Base-by-base conservation (phyloP, 2,329 filamentous ascomycete genomes). In the Stachybotrys chlorohalonatus region DNA sequence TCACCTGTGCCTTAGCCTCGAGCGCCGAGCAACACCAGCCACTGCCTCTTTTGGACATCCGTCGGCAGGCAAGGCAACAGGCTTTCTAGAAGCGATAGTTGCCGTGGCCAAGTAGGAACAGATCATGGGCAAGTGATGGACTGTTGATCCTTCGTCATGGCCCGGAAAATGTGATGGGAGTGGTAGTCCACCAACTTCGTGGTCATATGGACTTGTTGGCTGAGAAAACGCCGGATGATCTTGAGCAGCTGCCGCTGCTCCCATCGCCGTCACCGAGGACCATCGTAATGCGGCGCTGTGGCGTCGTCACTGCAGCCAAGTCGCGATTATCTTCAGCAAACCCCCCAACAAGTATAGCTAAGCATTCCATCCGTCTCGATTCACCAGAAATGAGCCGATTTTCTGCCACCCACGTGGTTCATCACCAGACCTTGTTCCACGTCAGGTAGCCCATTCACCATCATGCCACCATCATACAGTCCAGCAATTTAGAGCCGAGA, bases 391-490 rank as follows among this genome's bases (percentile, higher is more conserved):
- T 42, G 36, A 3, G 36, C 36, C 36, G 36, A 42, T 42, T 42
- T 42, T 31, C 48, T 50, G 31, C 8, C 48, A 31, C 30, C 48
- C 50, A 52, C 50, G 50, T 52, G 50, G 50, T 42, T 52, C 50
- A 32, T 52, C 50, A 45, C 15, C 31, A 42, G 50, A 52, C 50
- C 32, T 45, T 1, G 31, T 52, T 32, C 50, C 50, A 52, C 50
- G 49, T 52, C 50, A 47, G 46, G 16, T 47, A 47, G 46, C n/a
- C 36, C 36, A 9, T 47, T 24, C 4, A 24, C 24, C 15, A 47
- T 7, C 15, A 47, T 47, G 11, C 46, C 46, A 47, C 46, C 17
- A 47, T 47, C 9, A 24, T 5, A 2, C 36, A 24, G 36, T 42
- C 36, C 36, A 13, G 11, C 46, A 47, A n/a, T 7, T 11, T 16